Evolutionary conservation across 345 rosid genomes (phyloP).

Genomic region (Euphorbia lathyris): DNA sequence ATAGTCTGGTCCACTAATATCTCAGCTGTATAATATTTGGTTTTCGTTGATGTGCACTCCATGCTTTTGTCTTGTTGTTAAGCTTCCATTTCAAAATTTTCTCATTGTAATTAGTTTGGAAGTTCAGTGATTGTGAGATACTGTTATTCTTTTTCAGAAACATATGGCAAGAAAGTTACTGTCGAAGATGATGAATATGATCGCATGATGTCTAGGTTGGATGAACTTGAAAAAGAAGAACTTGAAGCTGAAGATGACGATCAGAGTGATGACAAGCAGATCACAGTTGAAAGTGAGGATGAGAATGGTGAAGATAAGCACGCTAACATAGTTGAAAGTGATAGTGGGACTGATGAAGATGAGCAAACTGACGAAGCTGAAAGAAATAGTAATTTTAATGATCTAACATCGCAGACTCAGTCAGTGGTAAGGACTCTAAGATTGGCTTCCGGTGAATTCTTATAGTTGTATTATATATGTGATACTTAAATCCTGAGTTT

Average conservation of each 20-base stretch:
- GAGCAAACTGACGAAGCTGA: constrained; percentile 11
- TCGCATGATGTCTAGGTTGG: constrained; percentile 69
- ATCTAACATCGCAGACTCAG: constrained; percentile 15
- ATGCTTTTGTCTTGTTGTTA: not conserved
- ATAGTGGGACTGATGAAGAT: too few species aligned
- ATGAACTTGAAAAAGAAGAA: constrained; percentile 90
- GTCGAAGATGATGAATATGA: constrained; percentile 66
- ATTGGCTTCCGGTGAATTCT: constrained; percentile 15
- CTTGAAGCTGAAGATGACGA: constrained; percentile 48
- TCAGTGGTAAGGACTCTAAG: constrained; percentile 39
- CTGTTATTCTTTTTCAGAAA: constrained; percentile 19
- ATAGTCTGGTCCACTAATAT: too few species aligned
- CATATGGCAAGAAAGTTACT: constrained; percentile 32
- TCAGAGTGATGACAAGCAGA: constrained; percentile 23
- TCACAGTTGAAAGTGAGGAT: constrained; percentile 1
- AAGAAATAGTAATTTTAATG: constrained; percentile 17
- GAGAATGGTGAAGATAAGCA: constrained; percentile 7
- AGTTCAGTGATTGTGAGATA: constrained; percentile 5
- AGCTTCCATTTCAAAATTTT: not conserved
- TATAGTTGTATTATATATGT: not conserved
- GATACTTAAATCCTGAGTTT: not conserved
- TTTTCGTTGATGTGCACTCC: too few species aligned
- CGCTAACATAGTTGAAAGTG: too few species aligned
- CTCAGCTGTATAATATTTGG: too few species aligned
- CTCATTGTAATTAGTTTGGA: not conserved